Base-by-base conservation (phyloP, 2,329 filamentous ascomycete species). In the Cladosporium sp. region DNA sequence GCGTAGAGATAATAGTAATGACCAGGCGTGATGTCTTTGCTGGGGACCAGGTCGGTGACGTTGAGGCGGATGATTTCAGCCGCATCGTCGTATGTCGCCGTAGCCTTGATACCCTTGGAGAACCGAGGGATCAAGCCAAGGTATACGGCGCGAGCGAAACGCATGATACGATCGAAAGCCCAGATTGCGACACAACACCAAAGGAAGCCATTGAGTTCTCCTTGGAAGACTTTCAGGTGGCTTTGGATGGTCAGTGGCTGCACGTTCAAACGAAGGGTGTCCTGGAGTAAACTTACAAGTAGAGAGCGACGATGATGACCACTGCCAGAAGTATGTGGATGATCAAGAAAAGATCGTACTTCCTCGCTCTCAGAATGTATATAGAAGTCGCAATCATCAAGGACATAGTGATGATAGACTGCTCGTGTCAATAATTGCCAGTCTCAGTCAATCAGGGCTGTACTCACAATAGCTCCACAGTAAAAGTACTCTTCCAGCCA, bases 281-380 rank as follows among this genome's bases (percentile, higher is more conserved):
- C n/a, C n/a, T 19, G 3, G 19, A 36, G 24, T 67, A 68, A 3
- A 73, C 80, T 62, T 71, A 80, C 77, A 77, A 77, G 36, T 80
- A 79, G 74, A 83, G 79, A 0, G 77, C 76, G 32, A 78, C 66
- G 0, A 85, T 64, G 0, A 81, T 66, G 0, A 81, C 66, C 8
- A 83, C 66, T 0, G 83, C 78, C 15, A 85, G 68, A 3, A 74
- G 67, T 6, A 84, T 82, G 58, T 85, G 80, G 0, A 79, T 44
- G 12, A 78, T 59, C 5, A 82, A 66, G 58, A 82, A 82, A 0
- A 73, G 22, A 60, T 83, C 80, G 60, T 83, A 86, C n/a, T 76
- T 74, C 9, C 75, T 75, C 6, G 78, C 74, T 0, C 82, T 75
- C 17, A 84, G 70, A 66, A 76, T 80, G 60, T 79, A 80, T 0